phyloP scores from a whole-genome alignment of 106 monocot genomes.

The Dendrobium officinale region DNA sequence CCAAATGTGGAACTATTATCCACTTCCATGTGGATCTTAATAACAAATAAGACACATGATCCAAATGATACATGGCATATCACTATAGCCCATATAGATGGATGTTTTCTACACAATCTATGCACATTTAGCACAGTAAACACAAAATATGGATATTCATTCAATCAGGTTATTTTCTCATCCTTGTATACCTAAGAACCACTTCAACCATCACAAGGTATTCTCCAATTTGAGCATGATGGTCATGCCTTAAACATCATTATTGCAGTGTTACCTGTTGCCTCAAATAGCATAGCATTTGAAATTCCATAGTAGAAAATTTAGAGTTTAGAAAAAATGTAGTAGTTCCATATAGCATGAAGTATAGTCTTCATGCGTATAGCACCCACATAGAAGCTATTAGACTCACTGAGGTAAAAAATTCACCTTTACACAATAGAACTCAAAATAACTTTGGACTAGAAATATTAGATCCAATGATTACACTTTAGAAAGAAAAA shows the following conservation, averaged over 20 bases:
- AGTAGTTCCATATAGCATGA: background rate
- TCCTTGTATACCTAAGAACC: background rate
- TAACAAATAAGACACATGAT: background rate
- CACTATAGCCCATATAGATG: background rate
- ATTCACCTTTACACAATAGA: background rate
- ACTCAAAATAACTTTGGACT: background rate
- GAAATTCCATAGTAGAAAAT: background rate
- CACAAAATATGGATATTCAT: background rate
- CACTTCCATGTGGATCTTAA: background rate
- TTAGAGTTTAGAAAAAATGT: background rate
- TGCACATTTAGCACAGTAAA: background rate
- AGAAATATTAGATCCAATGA: background rate
- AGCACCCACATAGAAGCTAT: background rate
- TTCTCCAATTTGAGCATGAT: background rate
- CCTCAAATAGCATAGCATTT: background rate
- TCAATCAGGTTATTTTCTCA: background rate
- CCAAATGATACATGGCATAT: background rate
- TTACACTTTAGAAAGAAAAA: too few relatives aligned
- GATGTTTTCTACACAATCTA: background rate
- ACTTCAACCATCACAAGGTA: background rate
- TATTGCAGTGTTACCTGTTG: background rate
- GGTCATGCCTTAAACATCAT: background rate
- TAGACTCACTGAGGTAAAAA: background rate
- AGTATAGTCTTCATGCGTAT: background rate
- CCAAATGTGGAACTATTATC: background rate